Base-by-base conservation (phyloP, 176 grass and related monocot species). In the Dendrocalamus sinicus region DNA sequence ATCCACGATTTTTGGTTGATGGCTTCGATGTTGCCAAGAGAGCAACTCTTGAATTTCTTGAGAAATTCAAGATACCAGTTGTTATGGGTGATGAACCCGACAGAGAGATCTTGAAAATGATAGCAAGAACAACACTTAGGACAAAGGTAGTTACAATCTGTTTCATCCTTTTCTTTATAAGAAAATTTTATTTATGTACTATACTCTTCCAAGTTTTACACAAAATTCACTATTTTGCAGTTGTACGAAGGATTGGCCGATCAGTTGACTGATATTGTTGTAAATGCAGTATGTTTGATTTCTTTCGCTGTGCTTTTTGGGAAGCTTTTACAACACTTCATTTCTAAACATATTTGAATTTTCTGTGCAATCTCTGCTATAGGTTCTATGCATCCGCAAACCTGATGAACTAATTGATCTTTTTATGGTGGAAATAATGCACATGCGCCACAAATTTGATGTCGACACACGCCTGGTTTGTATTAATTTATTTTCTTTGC, bases 341-440 rank as follows among this genome's bases (percentile, higher is more conserved):
- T 81, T 68, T 70, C 3, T 46, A 24, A 78, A 1, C 57, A n/a
- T 78, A 52, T 55, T 53, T 77, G 11, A 58, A 68, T 72, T 72
- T 66, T 68, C 5, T 54, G 3, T 79, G 12, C 2, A 17, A 4
- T 46, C 40, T 58, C 22, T 77, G 73, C 46, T 62, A 48, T 77
- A 99, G 96, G 93, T 99, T 41, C 86, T 99, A 23, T 99, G 96
- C 67, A 86, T 99, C 88, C 77, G 84, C 55, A 91, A 82, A 88
- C 81, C 78, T 12, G 90, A 96, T 60, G 90, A 99, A 48, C 91
- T 93, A 19, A 94, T 96, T 66, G 96, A 99, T 94, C 90, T 99
- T 64, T 99, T 99, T 70, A 99, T 96, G 96, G 96, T 99, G 65
- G 96, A 99, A 88, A 99, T 96, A 92, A 99, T 99, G 96, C 93